Conservation (phyloP, 768 basidiomycete species). For the Suillus paluster region DNA sequence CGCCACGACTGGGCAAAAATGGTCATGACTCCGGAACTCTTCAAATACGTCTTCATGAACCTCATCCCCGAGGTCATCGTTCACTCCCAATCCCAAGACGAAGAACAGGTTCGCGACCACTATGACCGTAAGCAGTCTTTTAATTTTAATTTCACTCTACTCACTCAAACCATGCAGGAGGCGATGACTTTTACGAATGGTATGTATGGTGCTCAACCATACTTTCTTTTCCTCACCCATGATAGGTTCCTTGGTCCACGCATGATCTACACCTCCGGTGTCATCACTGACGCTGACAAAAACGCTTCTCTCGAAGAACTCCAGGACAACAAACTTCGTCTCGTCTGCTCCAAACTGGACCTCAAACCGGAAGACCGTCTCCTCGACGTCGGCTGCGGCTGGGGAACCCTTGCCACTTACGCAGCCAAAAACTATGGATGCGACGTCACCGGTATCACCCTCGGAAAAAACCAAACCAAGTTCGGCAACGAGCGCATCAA, state of each 20-base stretch:
- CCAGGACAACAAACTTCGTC: constrained; percentile 96
- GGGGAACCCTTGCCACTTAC: constrained; percentile 94
- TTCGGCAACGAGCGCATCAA: constrained; percentile 91
- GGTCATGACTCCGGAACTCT: constrained; percentile 86
- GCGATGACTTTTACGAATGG: constrained; percentile 97
- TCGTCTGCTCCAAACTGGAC: constrained; percentile 94
- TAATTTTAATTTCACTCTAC: constrained; percentile 7
- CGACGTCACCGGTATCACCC: constrained; percentile 94
- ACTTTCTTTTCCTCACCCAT: neutral
- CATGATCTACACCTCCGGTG: constrained; percentile 97
- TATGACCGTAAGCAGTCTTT: constrained; percentile 75
- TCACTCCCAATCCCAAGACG: constrained; percentile 91
- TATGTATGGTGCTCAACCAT: constrained; percentile 30
- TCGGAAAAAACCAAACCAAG: constrained; percentile 86
- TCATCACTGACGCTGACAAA: constrained; percentile 70
- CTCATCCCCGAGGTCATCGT: constrained; percentile 93
- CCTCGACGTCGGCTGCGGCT: constrained; percentile 90
- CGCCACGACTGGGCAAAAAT: constrained; percentile 96
- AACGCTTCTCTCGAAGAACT: constrained; percentile 90
- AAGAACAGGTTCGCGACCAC: constrained; percentile 93
- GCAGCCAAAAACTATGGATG: constrained; percentile 98
- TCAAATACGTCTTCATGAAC: constrained; percentile 89
- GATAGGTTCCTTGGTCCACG: constrained; percentile 89
- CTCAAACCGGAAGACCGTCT: constrained; percentile 85
- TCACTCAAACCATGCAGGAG: constrained; percentile 50